These are phyloP conservation scores for carrot (Daucus carota) DNA, from an alignment of 129 eudicot species.

Conservation along the genomic window DNA sequence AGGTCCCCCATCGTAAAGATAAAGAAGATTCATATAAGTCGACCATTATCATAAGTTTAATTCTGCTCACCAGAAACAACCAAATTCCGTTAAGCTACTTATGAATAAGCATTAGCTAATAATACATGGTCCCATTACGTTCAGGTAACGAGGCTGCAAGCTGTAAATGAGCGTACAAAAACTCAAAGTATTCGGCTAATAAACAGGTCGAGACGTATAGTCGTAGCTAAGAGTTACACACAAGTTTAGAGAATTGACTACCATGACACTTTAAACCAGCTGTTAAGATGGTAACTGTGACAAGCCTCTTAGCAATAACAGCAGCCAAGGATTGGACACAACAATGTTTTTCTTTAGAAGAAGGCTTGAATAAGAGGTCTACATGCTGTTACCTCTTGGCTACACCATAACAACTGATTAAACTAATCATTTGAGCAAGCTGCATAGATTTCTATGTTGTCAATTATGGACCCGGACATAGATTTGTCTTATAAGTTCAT, in stretches of 20 bases:
- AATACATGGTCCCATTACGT: not conserved
- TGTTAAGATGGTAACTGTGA: not conserved
- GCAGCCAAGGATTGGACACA: not conserved
- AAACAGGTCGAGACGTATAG: not conserved
- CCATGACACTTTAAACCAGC: not conserved
- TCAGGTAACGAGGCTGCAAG: not conserved
- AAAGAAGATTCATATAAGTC: no score
- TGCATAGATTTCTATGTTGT: not conserved
- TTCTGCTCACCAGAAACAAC: not conserved
- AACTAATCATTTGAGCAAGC: constrained; percentile 3
- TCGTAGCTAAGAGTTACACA: not conserved
- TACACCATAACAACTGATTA: not conserved
- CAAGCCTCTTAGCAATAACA: not conserved
- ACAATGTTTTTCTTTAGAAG: not conserved
- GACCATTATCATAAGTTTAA: not conserved
- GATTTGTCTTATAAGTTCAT: not conserved
- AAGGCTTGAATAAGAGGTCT: not conserved
- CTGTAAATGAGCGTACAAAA: not conserved
- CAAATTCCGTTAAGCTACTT: not conserved
- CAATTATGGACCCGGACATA: not conserved
- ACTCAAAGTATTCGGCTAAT: not conserved
- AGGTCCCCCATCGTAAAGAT: no score
- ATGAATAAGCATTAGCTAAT: not conserved
- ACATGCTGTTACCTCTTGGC: not conserved
- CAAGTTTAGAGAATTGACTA: not conserved